A percentile compares a stretch with the other conserved stretches of the same genome.
Evolutionary conservation across 345 rosid species (phyloP).

Genomic region (Pugionium dolabratum): DNA sequence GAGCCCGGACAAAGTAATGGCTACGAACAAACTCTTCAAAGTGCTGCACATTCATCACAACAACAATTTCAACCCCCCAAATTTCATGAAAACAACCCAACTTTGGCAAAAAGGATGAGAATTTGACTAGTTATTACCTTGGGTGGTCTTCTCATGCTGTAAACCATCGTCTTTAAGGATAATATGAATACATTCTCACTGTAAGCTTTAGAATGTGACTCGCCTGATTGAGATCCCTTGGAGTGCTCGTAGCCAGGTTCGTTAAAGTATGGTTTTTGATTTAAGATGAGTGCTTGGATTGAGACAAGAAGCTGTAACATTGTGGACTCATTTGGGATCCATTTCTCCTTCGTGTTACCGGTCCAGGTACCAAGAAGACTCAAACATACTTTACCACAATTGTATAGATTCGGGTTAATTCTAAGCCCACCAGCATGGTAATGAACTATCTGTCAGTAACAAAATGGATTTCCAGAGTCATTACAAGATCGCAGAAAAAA

Average conservation of each 20-base stretch:
- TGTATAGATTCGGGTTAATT: conserved; percentile 79
- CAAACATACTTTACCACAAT: conserved; percentile 81
- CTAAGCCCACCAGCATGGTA: conserved; percentile 87
- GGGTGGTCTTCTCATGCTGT: conserved; percentile 70
- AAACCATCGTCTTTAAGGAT: conserved; percentile 74
- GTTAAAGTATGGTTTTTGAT: conserved; percentile 85
- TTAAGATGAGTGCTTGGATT: conserved; percentile 89
- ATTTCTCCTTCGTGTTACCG: conserved; percentile 70
- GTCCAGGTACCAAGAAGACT: conserved; percentile 94
- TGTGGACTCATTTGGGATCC: conserved; percentile 84
- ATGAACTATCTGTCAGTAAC: conserved; percentile 58
- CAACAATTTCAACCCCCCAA: not conserved
- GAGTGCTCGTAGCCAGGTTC: conserved; percentile 69
- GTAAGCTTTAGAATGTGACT: conserved; percentile 51
- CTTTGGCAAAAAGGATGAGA: not conserved
- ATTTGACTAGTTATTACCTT: conserved; percentile 48
- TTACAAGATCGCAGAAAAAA: not conserved
- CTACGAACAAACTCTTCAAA: conserved; percentile 75
- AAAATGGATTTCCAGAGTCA: conserved; percentile 1
- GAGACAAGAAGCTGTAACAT: conserved; percentile 91
- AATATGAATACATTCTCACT: conserved; percentile 64
- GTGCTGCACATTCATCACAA: conserved; percentile 51
- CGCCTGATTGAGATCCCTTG: conserved; percentile 54
- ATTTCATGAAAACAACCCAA: not conserved
- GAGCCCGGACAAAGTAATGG: conserved; percentile 57